Percentiles rank a stretch among this genome's conserved stretches.
These are phyloP conservation scores for Cymodocea nodosa DNA, from an alignment of 116 monocot species.

Conservation along the genomic window DNA sequence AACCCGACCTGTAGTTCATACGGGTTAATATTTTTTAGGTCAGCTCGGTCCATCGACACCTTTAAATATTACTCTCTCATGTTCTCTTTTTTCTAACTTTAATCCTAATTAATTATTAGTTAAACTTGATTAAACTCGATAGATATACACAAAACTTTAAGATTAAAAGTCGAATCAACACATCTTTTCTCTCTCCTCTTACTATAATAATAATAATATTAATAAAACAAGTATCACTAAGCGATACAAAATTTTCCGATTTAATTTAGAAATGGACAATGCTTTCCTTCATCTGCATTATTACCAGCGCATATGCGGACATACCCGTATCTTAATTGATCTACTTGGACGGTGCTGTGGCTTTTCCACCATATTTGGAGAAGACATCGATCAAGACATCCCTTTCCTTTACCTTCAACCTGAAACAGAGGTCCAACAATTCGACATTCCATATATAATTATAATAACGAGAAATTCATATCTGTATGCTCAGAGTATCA, in stretches of 20 bases:
- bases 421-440: constrained; percentile 17
- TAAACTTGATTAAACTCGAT: no score
- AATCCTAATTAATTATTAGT: no score
- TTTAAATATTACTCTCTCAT: no score
- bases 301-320: no score
- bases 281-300: background rate
- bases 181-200: no score
- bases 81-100: no score
- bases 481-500: background rate
- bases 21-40: no score
- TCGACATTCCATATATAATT: background rate
- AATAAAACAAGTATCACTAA: background rate
- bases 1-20: no score
- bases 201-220: background rate
- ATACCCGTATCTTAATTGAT: background rate
- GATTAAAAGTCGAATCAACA: no score
- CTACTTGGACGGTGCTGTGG: constrained; percentile 8
- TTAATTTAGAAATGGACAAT: background rate
- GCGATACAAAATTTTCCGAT: background rate
- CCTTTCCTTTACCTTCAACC: constrained; percentile 70
- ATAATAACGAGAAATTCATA: background rate
- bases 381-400: constrained; percentile 48
- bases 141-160: no score
- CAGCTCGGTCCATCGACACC: no score
- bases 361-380: constrained; percentile 51